phyloP scores from a whole-genome alignment of 148 eudicot species.

The Vaccinium darrowii region DNA sequence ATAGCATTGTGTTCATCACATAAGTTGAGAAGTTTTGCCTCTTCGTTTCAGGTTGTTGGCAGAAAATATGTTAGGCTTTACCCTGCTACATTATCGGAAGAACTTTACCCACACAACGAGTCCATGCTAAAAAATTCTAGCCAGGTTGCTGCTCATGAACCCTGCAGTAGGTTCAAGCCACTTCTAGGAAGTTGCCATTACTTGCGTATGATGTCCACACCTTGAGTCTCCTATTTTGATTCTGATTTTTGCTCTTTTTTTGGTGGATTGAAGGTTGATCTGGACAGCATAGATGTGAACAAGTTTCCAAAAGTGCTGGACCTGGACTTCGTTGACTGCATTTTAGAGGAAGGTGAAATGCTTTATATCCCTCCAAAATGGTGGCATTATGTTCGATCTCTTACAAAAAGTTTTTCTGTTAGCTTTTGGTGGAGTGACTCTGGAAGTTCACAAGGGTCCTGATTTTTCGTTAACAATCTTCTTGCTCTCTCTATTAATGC shows the following conservation, averaged over 20 bases:
- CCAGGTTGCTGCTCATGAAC: constrained; percentile 49
- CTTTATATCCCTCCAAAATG: constrained; percentile 98
- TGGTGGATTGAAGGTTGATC: constrained; percentile 62
- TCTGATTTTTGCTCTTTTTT: neutral
- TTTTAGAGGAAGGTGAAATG: constrained; percentile 96
- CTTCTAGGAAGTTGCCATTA: constrained; percentile 1
- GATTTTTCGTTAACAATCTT: constrained; percentile 1
- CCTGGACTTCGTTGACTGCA: constrained; percentile 87
- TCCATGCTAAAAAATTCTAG: constrained; percentile 91
- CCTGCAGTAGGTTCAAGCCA: neutral
- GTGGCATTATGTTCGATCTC: constrained; percentile 98
- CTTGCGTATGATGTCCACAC: neutral
- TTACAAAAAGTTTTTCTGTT: constrained; percentile 82
- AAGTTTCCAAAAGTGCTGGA: constrained; percentile 67
- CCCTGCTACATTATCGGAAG: constrained; percentile 72
- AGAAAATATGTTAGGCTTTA: constrained; percentile 91
- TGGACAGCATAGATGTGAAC: constrained; percentile 66
- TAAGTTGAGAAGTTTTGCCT: neutral
- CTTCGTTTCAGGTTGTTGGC: constrained; percentile 73
- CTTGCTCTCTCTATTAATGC: neutral
- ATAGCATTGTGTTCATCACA: neutral
- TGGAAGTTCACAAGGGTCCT: constrained; percentile 40
- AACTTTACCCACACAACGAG: constrained; percentile 82
- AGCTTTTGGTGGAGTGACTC: constrained; percentile 93
- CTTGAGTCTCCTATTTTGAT: neutral